phyloP scores from a whole-genome alignment of 306 rosid genomes.

The Neltuma alba region DNA sequence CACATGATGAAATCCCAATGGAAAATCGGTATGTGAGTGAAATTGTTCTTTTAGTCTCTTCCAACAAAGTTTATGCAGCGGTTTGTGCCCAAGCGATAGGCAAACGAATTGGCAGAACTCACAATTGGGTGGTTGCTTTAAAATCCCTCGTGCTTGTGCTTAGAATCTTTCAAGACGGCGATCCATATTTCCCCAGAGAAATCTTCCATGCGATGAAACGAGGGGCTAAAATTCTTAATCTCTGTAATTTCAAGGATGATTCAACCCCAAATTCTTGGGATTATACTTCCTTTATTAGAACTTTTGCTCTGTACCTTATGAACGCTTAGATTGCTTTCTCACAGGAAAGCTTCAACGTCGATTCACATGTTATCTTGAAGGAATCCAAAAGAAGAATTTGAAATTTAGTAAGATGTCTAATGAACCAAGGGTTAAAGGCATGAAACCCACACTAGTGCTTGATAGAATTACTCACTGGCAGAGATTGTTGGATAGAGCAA shows the following conservation, averaged over 20 bases:
- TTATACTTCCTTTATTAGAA: conserved; percentile 66
- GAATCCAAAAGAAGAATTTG: conserved; percentile 18
- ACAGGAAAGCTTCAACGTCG: conserved; percentile 82
- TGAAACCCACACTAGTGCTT: conserved; percentile 69
- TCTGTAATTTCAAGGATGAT: conserved; percentile 68
- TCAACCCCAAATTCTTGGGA: conserved; percentile 81
- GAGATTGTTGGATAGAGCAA: conserved; percentile 69
- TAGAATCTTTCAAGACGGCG: conserved; percentile 77
- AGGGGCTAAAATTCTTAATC: conserved; percentile 77
- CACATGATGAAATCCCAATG: conserved; percentile 68
- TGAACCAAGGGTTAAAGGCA: conserved; percentile 57
- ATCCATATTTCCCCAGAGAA: conserved; percentile 73
- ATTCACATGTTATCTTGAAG: conserved; percentile 21
- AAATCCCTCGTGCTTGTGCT: conserved; percentile 81
- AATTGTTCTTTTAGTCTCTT: conserved; percentile 55
- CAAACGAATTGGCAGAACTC: conserved; percentile 62
- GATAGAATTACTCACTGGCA: conserved; percentile 72
- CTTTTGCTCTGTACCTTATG: conserved; percentile 77
- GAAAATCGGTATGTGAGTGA: conserved; percentile 65
- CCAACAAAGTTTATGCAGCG: conserved; percentile 58
- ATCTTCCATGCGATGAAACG: conserved; percentile 77
- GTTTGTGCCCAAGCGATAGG: conserved; percentile 69
- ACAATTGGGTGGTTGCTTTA: conserved; percentile 77
- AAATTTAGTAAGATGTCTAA: background rate
- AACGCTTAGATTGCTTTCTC: conserved; percentile 73